Conservation (phyloP, 176 grass and related monocot genomes). For the Canna indica region DNA sequence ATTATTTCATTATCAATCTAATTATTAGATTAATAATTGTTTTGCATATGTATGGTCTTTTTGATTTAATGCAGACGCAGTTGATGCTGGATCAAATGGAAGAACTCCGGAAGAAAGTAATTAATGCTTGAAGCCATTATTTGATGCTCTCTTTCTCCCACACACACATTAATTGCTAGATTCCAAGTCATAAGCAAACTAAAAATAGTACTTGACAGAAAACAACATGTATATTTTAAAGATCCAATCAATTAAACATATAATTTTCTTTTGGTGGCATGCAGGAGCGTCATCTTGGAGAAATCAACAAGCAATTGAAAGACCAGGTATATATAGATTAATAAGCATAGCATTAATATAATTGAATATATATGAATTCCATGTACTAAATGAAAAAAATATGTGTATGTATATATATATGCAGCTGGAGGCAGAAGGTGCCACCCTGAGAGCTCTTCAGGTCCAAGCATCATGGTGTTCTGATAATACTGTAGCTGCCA, state of each 20-base stretch:
- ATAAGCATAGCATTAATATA: no score
- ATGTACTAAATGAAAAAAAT: no score
- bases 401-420: background rate
- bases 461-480: constrained; percentile 53
- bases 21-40: no score
- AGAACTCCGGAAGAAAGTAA: constrained; percentile 89
- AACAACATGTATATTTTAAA: no score
- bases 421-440: constrained; percentile 65
- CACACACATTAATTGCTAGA: no score
- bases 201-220: no score
- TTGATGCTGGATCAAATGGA: constrained; percentile 94
- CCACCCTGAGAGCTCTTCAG: constrained; percentile 48
- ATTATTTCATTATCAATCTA: background rate
- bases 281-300: constrained; percentile 83
- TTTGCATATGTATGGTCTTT: background rate
- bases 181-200: no score
- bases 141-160: no score
- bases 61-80: constrained; percentile 38
- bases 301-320: constrained; percentile 90
- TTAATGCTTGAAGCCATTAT: no score
- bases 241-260: no score
- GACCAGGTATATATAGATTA: constrained; percentile 35
- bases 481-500: constrained; percentile 27
- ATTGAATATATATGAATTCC: no score
- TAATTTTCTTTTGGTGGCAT: background rate